phyloP scores from a whole-genome alignment of 768 basidiomycete genomes.

The Sporobolomyces pararoseus region DNA sequence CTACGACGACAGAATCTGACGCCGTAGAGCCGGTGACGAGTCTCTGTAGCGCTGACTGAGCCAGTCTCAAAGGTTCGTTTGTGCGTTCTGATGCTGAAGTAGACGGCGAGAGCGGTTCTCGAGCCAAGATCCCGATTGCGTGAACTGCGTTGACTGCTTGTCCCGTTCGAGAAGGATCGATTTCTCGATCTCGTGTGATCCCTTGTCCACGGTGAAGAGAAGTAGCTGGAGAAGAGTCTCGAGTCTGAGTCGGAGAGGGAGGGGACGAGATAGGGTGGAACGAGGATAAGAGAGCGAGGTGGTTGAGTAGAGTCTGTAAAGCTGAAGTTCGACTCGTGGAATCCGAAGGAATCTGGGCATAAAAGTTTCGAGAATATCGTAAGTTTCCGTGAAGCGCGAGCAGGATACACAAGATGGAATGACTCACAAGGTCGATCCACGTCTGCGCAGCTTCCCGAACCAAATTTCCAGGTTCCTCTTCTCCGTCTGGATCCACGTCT shows the following conservation, averaged over 20 bases:
- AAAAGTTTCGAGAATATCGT: neutral
- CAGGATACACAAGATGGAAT: neutral
- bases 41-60: neutral
- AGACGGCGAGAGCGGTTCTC: neutral
- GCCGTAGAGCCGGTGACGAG: conserved; percentile 1
- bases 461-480: neutral
- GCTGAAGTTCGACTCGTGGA: conserved; percentile 85
- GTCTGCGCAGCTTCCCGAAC: neutral
- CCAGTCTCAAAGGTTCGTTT: neutral
- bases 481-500: neutral
- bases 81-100: neutral
- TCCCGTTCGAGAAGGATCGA: neutral
- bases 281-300: conserved; percentile 57
- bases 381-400: conserved; percentile 55
- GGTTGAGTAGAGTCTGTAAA: conserved; percentile 93
- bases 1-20: neutral
- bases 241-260: neutral
- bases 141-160: neutral
- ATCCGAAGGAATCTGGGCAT: conserved; percentile 52
- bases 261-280: neutral
- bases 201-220: neutral
- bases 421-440: conserved; percentile 4
- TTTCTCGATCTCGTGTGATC: neutral
- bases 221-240: neutral
- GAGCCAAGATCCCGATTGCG: neutral